A percentile compares a stretch with the other conserved stretches of the same genome.
Evolutionary conservation across 352 stramenopile genomes (phyloP).

Genomic region (Thalassiosira sp.): DNA sequence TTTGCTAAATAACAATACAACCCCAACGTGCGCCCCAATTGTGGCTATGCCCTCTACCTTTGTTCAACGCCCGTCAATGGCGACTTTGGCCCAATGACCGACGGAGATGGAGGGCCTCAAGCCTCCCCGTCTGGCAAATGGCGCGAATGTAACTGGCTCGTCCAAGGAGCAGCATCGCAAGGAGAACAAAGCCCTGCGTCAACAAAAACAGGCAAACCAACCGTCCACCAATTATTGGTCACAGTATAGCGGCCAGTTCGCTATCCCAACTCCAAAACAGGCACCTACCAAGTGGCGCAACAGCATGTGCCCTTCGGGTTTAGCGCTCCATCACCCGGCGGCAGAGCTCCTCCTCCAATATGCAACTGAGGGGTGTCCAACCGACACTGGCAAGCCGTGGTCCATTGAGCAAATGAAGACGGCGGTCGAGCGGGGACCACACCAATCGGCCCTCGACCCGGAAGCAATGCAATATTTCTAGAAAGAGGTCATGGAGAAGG

Average conservation of each 20-base stretch:
- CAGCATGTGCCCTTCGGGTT: constrained; percentile 5
- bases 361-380: constrained; percentile 33
- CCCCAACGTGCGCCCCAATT: no score
- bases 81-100: no score
- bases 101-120: no score
- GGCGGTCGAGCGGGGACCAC: constrained; percentile 10
- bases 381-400: constrained; percentile 21
- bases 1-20: no score
- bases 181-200: not conserved
- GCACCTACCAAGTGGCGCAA: not conserved
- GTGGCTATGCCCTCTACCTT: no score
- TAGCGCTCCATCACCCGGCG: constrained; percentile 13
- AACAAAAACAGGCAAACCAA: not conserved
- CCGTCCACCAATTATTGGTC: not conserved
- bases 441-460: constrained; percentile 4
- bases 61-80: no score
- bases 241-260: not conserved
- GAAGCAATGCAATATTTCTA: constrained; percentile 20
- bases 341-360: constrained; percentile 10
- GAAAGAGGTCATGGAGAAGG: constrained; percentile 7
- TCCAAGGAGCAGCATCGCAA: not conserved
- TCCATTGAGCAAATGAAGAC: constrained; percentile 24
- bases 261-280: not conserved
- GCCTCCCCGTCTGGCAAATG: not conserved
- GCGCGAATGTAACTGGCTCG: not conserved